Base-by-base conservation (phyloP, 2,329 filamentous ascomycete species). In the Basipetospora chlamydospora region DNA sequence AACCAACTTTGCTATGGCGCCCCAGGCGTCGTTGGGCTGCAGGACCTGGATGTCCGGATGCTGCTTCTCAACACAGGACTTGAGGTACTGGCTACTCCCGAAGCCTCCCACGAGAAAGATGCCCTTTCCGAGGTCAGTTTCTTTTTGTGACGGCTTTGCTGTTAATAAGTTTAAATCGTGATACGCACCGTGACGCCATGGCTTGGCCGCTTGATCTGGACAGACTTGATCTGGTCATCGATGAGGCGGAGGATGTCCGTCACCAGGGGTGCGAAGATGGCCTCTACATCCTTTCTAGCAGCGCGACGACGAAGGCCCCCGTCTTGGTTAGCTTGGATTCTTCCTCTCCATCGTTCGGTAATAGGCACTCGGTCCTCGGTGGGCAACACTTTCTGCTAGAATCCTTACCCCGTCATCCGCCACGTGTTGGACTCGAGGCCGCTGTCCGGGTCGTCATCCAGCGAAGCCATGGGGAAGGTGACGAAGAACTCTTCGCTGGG, bases 81-180 rank as follows among this genome's bases (percentile, higher is more conserved):
- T 52, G 7, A 61, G 52, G 39, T 57, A 60, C 12, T 49, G 48
- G 3, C 50, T 59, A 3, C 47, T 41, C 1, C 58, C 58, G 23
- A 60, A 56, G 0, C 58, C 58, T 2, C 57, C 57, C 0, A 60
- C 57, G 1, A 61, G 47, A 8, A 59, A 39, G 4, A 61, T 54
- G n/a, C n/a, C n/a, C n/a, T n/a, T n/a, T n/a, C n/a, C n/a, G n/a
- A n/a, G n/a, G n/a, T n/a, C n/a, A n/a, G n/a, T n/a, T n/a, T n/a
- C n/a, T n/a, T n/a, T n/a, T n/a, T n/a, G n/a, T n/a, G n/a, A n/a
- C n/a, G n/a, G n/a, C n/a, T n/a, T n/a, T n/a, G n/a, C n/a, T n/a
- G n/a, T n/a, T n/a, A n/a, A n/a, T n/a, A n/a, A n/a, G n/a, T n/a
- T n/a, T n/a, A n/a, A n/a, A n/a, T 0, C 51, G 55, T 1, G 54